A percentile compares a stretch with the other conserved stretches of the same genome.
phyloP scores from a whole-genome alignment of 768 basidiomycete genomes.

The Dendrothele bispora region DNA sequence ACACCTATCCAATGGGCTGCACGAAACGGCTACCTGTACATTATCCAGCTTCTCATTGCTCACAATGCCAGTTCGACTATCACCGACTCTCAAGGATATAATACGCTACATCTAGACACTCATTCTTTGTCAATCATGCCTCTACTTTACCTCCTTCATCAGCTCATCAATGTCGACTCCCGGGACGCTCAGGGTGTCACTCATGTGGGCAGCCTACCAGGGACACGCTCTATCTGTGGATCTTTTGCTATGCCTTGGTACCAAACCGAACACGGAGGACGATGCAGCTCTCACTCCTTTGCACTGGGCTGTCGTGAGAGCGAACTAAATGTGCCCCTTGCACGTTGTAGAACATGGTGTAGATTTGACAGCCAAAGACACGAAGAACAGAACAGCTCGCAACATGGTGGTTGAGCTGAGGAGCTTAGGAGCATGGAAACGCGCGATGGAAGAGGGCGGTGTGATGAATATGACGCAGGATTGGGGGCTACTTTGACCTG shows the following conservation, averaged over 20 bases:
- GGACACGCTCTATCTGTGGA: slow-evolving; percentile 96
- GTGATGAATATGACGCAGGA: slow-evolving; percentile 76
- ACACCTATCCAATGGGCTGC: slow-evolving; percentile 99
- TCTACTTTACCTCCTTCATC: slow-evolving; percentile 85
- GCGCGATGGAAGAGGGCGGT: slow-evolving; percentile 88
- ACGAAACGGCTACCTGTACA: slow-evolving; percentile 93
- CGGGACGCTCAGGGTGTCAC: slow-evolving; percentile 86
- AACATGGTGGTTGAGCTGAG: slow-evolving; percentile 97
- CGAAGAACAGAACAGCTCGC: slow-evolving; percentile 80
- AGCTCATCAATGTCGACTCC: slow-evolving; percentile 90
- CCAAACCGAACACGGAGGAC: slow-evolving; percentile 75
- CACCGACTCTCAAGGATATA: slow-evolving; percentile 92
- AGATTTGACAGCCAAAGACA: slow-evolving; percentile 78
- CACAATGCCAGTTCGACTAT: slow-evolving; percentile 93
- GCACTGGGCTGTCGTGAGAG: slow-evolving; percentile 97
- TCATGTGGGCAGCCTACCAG: slow-evolving; percentile 99
- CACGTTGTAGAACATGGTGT: slow-evolving; percentile 85
- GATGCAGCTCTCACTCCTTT: slow-evolving; percentile 83
- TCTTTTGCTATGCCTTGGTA: slow-evolving; percentile 83
- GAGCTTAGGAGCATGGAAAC: slow-evolving; percentile 85
- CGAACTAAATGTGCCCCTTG: slow-evolving; percentile 85
- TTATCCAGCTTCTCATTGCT: slow-evolving; percentile 88
- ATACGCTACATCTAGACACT: slow-evolving; percentile 91
- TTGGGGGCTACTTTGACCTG: no score
- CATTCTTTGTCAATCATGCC: slow-evolving; percentile 96